Percentiles rank a stretch among this genome's conserved stretches.
Evolutionary conservation across 495 filamentous ascomycete genomes (phyloP).

Genomic region (Penicillium odoratum): DNA sequence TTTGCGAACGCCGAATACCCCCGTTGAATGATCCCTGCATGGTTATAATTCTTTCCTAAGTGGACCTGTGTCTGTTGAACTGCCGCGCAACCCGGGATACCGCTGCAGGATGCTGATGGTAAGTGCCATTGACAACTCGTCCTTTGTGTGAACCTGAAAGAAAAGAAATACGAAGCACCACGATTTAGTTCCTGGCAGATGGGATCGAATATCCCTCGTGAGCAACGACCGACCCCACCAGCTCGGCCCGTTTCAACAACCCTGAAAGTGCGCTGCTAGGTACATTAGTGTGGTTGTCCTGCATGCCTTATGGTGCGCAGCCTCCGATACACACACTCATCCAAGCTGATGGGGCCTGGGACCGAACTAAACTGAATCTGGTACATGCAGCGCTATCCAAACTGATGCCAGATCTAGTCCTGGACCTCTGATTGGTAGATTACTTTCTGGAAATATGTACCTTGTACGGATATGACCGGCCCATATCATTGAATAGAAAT

Average conservation of each 20-base stretch:
- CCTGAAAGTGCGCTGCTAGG: constrained; percentile 13
- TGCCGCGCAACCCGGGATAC: constrained; percentile 12
- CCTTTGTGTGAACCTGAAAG: constrained; percentile 4
- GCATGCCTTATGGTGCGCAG: constrained; percentile 1
- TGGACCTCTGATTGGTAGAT: constrained; percentile 15
- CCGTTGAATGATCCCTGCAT: constrained; percentile 16
- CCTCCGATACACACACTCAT: constrained; percentile 9
- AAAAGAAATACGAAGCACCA: background rate
- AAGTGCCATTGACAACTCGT: constrained; percentile 4
- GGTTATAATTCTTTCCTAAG: background rate
- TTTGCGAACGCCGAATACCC: constrained; percentile 13
- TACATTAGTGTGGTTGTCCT: constrained; percentile 7
- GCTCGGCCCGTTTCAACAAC: constrained; percentile 23
- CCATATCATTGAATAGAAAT: constrained; percentile 9
- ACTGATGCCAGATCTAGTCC: constrained; percentile 20
- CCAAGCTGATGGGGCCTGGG: constrained; percentile 2
- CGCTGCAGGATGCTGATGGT: constrained; percentile 13
- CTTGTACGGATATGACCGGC: constrained; percentile 20
- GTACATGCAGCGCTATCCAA: constrained; percentile 16
- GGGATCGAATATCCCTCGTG: constrained; percentile 1
- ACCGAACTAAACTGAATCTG: constrained; percentile 7
- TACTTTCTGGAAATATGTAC: constrained; percentile 15
- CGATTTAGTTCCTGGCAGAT: background rate
- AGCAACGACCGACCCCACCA: constrained; percentile 5
- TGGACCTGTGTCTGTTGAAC: constrained; percentile 10